Base-by-base conservation (phyloP, 148 eudicot genomes). In the Rhododendron simsii region DNA sequence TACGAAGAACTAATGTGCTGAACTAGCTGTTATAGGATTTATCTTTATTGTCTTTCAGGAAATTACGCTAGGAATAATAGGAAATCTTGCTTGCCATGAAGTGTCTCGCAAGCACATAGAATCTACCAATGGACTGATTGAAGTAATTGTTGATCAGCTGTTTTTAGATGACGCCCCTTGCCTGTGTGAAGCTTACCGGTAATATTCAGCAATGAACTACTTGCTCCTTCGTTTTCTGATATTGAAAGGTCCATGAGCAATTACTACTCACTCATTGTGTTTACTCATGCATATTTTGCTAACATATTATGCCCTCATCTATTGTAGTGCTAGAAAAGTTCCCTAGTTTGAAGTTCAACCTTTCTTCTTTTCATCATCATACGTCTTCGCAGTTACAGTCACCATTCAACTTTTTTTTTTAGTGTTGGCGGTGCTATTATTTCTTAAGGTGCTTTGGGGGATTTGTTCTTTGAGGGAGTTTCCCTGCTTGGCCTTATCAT, bases 1-100 rank as follows among this genome's bases (percentile, higher is more conserved):
- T 28, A 11, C 33, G 1, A 20, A 28, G 50, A 57, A 65, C 7
- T 26, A 57, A 51, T 67, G 75, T 76, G 33, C 35, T 84, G 51
- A 88, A 81, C 61, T 45, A 74, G 87, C 83, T 79, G 45, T 26
- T 80, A 14, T 44, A 33, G 50, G 78, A 67, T 47, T 69, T 67
- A 51, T 11, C 15, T 53, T 14, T 82, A 23, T 81, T 83, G 67
- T 47, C 55, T 87, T 84, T 85, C 90, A 97, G 99, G 99, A 97
- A 89, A 95, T 97, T 83, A 86, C 91, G 85, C 93, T 97, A 81
- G 99, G 99, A 87, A 97, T 97, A 45, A 81, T 95, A 28, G 99
- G 98, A 86, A 97, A 97, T 87, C 95, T 97, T 87, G 95, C 95
- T 81, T 97, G 99, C 92, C 98, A 97, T 90, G 95, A 93, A 77